Conservation (phyloP, 116 monocot genomes). For the Zostera marina region DNA sequence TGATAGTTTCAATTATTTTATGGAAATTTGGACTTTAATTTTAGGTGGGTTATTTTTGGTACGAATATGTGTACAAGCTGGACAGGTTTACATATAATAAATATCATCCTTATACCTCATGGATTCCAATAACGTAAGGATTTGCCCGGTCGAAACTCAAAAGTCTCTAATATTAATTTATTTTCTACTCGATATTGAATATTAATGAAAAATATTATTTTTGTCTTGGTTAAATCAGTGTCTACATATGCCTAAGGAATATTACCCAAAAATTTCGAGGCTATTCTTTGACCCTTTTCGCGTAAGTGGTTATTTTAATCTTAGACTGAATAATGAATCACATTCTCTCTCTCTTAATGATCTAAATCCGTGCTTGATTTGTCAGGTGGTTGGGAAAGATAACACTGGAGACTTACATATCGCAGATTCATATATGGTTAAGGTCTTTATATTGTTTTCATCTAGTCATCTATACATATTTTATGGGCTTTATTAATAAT, state of each 20-base stretch:
- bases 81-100: constrained; percentile 85
- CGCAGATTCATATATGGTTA: constrained; percentile 91
- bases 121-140: constrained; percentile 91
- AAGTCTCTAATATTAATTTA: background rate
- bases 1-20: background rate
- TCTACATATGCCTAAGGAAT: constrained; percentile 84
- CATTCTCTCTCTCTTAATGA: background rate
- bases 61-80: constrained; percentile 81
- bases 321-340: background rate
- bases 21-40: background rate
- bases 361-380: background rate
- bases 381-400: constrained; percentile 94
- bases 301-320: constrained; percentile 33
- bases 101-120: constrained; percentile 95
- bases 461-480: no score
- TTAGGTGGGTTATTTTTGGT: constrained; percentile 82
- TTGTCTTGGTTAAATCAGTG: constrained; percentile 22
- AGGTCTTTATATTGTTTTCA: constrained; percentile 18
- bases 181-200: background rate
- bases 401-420: constrained; percentile 90
- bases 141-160: no score
- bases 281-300: constrained; percentile 75
- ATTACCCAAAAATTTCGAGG: constrained; percentile 56
- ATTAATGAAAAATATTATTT: background rate
- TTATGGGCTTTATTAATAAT: no score